Evolutionary conservation across 2,329 filamentous ascomycete species (phyloP).

Genomic region (Alternaria sp.): DNA sequence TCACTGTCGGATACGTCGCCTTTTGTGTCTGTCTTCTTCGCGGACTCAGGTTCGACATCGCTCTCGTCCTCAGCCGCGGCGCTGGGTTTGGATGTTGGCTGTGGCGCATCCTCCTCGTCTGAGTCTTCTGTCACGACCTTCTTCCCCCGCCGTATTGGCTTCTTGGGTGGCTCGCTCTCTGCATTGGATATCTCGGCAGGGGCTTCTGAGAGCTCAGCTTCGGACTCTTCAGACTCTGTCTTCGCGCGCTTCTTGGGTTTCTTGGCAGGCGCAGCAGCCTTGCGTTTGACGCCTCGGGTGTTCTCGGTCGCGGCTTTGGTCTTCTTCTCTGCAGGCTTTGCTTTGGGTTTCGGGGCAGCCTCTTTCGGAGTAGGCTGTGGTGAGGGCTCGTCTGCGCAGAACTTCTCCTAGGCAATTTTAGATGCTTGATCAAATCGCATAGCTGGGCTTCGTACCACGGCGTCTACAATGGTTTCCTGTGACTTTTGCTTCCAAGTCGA

Average conservation of each 20-base stretch:
- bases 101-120: slow-evolving; percentile 33
- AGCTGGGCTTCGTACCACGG: slow-evolving; percentile 38
- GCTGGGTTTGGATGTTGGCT: slow-evolving; percentile 22
- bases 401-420: slow-evolving; percentile 35
- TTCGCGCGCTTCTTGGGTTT: slow-evolving; percentile 34
- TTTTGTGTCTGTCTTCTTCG: slow-evolving; percentile 29
- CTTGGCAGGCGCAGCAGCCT: slow-evolving; percentile 38
- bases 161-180: slow-evolving; percentile 41
- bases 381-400: slow-evolving; percentile 39
- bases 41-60: slow-evolving; percentile 21
- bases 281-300: slow-evolving; percentile 44
- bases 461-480: slow-evolving; percentile 43
- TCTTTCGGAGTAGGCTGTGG: slow-evolving; percentile 34
- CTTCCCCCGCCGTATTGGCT: slow-evolving; percentile 33
- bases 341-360: slow-evolving; percentile 29
- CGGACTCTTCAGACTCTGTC: slow-evolving; percentile 39
- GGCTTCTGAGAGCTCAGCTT: slow-evolving; percentile 32
- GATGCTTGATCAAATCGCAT: no score
- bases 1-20: slow-evolving; percentile 64
- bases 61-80: slow-evolving; percentile 24
- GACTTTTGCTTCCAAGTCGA: slow-evolving; percentile 64
- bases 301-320: slow-evolving; percentile 23
- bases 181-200: slow-evolving; percentile 33
- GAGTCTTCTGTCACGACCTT: slow-evolving; percentile 44
- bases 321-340: slow-evolving; percentile 38